Evolutionary conservation across 148 eudicot genomes (phyloP).

Genomic region (Fallopia convolvulus): DNA sequence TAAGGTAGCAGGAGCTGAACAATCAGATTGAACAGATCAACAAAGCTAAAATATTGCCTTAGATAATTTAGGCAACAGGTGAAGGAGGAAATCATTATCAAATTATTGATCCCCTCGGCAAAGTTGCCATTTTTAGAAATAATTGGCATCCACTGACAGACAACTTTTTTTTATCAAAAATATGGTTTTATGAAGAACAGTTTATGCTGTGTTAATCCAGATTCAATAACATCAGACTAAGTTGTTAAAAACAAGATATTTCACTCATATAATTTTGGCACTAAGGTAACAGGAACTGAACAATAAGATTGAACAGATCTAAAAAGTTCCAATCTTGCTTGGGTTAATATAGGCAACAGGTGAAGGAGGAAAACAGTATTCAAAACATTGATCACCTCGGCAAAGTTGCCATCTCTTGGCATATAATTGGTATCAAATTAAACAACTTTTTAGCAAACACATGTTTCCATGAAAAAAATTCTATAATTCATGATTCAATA

Average conservation of each 20-base stretch:
- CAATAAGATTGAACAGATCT: neutral
- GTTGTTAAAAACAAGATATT: no score
- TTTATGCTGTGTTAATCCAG: no score
- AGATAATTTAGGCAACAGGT: neutral
- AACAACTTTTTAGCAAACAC: no score
- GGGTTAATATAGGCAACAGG: constrained; percentile 34
- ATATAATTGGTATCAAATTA: neutral
- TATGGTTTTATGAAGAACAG: no score
- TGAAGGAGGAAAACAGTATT: constrained; percentile 26
- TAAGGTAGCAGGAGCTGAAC: neutral
- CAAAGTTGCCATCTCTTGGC: neutral
- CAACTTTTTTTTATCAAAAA: no score
- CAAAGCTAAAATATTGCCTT: neutral
- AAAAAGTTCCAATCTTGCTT: constrained; percentile 8
- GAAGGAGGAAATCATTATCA: neutral
- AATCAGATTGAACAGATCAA: neutral
- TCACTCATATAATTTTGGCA: neutral
- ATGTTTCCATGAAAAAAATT: neutral
- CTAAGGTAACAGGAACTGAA: neutral
- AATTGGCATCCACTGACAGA: neutral
- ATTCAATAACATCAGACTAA: no score
- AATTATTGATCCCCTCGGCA: neutral
- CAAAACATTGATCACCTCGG: constrained; percentile 8
- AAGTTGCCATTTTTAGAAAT: neutral
- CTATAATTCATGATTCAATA: neutral